Conservation (phyloP, 345 rosid genomes). For the Lepidium didymum region DNA sequence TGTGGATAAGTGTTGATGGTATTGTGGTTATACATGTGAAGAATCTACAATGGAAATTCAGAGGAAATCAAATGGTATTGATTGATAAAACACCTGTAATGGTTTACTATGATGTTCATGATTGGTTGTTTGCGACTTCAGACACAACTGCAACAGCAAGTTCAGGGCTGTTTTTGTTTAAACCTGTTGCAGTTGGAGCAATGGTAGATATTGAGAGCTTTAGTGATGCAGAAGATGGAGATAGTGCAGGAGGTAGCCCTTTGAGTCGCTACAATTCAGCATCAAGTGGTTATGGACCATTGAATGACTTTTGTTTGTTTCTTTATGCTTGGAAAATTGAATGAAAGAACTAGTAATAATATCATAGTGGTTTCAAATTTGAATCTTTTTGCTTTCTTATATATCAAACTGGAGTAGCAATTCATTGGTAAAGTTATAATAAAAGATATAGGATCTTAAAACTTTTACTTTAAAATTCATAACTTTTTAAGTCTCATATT, state of each 20-base stretch:
- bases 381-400: background rate
- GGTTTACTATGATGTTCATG: slow-evolving; percentile 90
- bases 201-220: slow-evolving; percentile 26
- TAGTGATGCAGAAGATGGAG: slow-evolving; percentile 63
- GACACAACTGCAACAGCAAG: slow-evolving; percentile 39
- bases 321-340: slow-evolving; percentile 91
- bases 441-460: too few species aligned
- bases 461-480: too few species aligned
- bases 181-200: slow-evolving; percentile 50
- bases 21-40: slow-evolving; percentile 59
- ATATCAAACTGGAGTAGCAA: too few species aligned
- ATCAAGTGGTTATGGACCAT: slow-evolving; percentile 25
- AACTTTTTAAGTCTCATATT: too few species aligned
- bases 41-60: slow-evolving; percentile 91
- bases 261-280: slow-evolving; percentile 59
- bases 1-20: slow-evolving; percentile 97
- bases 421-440: too few species aligned
- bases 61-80: slow-evolving; percentile 87
- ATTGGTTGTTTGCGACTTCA: slow-evolving; percentile 70
- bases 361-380: background rate
- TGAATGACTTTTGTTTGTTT: slow-evolving; percentile 69
- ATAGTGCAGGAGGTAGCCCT: slow-evolving; percentile 52
- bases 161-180: slow-evolving; percentile 80
- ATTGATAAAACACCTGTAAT: slow-evolving; percentile 68
- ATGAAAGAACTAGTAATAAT: slow-evolving; percentile 24